phyloP scores from a whole-genome alignment of 805 yeast genomes.

The Teunomyces aglyptinius region DNA sequence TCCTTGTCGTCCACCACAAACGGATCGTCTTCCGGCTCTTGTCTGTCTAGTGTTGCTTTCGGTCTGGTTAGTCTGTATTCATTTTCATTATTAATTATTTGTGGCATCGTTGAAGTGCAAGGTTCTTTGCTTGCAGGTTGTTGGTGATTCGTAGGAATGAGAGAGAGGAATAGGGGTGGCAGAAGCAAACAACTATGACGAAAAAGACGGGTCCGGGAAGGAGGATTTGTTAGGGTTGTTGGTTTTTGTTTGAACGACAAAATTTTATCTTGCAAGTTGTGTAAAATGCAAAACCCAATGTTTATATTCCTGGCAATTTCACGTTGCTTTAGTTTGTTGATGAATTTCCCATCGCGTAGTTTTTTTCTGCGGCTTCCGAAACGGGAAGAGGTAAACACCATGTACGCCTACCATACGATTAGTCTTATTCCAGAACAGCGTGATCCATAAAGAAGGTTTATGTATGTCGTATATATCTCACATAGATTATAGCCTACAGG shows the following conservation, averaged over 20 bases:
- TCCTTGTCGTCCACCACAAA: slow-evolving; percentile 8
- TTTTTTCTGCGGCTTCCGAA: not conserved
- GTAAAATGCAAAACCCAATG: slow-evolving; percentile 1
- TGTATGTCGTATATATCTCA: too few species aligned
- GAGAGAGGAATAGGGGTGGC: not conserved
- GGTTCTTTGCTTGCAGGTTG: not conserved
- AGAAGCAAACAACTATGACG: not conserved
- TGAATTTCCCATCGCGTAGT: slow-evolving; percentile 4
- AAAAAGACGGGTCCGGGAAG: not conserved
- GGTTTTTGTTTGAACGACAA: slow-evolving; percentile 5
- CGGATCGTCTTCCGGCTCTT: slow-evolving; percentile 5
- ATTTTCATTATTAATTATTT: slow-evolving; percentile 37
- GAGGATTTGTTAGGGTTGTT: slow-evolving; percentile 1
- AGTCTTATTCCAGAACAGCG: not conserved
- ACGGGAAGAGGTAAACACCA: slow-evolving; percentile 3
- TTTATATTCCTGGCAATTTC: slow-evolving; percentile 3
- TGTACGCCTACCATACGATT: not conserved
- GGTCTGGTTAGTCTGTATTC: slow-evolving; percentile 36
- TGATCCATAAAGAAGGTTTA: not conserved
- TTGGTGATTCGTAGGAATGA: not conserved
- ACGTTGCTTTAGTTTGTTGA: slow-evolving; percentile 3
- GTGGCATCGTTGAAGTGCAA: slow-evolving; percentile 11
- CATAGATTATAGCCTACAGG: too few species aligned
- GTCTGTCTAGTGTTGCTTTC: slow-evolving; percentile 13
- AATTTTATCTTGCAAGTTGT: slow-evolving; percentile 3